Conservation (phyloP, 2,329 filamentous ascomycete species). For the Trichoderma aggressivum region DNA sequence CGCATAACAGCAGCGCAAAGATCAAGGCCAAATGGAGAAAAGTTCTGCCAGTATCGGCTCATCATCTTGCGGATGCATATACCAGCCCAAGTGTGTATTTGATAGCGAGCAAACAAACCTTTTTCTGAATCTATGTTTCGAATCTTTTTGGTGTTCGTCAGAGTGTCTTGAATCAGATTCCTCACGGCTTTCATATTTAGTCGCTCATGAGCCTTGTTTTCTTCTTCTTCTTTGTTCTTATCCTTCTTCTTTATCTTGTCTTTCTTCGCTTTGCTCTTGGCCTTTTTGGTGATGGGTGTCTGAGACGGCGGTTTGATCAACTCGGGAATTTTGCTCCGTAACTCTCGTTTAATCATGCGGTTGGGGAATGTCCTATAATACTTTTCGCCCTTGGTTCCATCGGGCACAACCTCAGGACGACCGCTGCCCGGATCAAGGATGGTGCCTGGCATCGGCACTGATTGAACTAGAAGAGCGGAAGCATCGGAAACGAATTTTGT, state of each 20-base stretch:
- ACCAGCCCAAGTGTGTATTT: slow-evolving; percentile 31
- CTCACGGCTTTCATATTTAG: slow-evolving; percentile 51
- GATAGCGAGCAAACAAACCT: slow-evolving; percentile 23
- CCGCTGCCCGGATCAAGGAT: slow-evolving; percentile 55
- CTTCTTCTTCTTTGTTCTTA: not conserved
- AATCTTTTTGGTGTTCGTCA: slow-evolving; percentile 40
- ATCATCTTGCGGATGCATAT: slow-evolving; percentile 63
- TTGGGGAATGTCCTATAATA: slow-evolving; percentile 54
- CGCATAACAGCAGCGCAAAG: slow-evolving; percentile 63
- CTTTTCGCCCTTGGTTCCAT: slow-evolving; percentile 20
- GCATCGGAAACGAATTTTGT: slow-evolving; percentile 51
- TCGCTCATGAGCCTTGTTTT: not conserved
- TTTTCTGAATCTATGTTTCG: slow-evolving; percentile 37
- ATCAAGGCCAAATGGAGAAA: slow-evolving; percentile 61
- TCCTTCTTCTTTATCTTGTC: not conserved
- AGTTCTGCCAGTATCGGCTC: slow-evolving; percentile 67
- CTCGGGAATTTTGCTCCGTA: slow-evolving; percentile 42
- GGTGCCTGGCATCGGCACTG: slow-evolving; percentile 63
- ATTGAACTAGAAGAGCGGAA: slow-evolving; percentile 13
- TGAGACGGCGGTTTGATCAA: slow-evolving; percentile 32
- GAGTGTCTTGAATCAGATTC: slow-evolving; percentile 44
- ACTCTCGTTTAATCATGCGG: slow-evolving; percentile 47
- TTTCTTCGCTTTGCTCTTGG: not conserved
- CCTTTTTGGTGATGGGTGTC: not conserved
- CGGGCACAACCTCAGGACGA: slow-evolving; percentile 38